Evolutionary conservation across 2,329 filamentous ascomycete species (phyloP).

Genomic region (Pestalotiopsis fici): DNA sequence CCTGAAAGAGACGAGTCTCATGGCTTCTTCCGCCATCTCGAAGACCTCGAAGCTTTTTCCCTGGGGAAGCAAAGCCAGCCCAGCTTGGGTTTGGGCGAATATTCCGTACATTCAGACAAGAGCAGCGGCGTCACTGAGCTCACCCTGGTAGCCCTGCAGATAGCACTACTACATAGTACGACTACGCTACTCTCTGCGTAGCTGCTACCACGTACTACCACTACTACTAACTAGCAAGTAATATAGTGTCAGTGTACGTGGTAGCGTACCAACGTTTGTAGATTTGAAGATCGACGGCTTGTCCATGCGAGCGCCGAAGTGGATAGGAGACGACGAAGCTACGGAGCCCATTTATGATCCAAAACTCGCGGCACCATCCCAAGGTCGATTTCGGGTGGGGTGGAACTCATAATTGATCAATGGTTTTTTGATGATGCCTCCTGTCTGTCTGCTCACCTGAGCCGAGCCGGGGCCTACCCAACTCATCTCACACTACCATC

Average conservation of each 20-base stretch:
- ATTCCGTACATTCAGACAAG: neutral
- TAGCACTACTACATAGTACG: neutral
- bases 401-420: neutral
- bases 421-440: neutral
- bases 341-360: neutral
- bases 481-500: neutral
- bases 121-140: neutral
- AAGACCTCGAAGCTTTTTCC: neutral
- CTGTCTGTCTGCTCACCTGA: neutral
- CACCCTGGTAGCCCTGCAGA: neutral
- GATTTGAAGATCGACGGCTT: neutral
- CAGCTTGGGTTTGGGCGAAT: neutral
- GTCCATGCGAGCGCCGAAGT: neutral
- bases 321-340: neutral
- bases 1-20: neutral
- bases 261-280: neutral
- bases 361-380: neutral
- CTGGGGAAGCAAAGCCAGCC: neutral
- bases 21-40: neutral
- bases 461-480: neutral
- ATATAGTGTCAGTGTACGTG: neutral
- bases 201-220: neutral
- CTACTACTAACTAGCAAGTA: neutral
- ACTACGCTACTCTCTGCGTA: too few relatives aligned
- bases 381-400: neutral